phyloP scores from a whole-genome alignment of 148 eudicot species.

The Arbutus unedo region DNA sequence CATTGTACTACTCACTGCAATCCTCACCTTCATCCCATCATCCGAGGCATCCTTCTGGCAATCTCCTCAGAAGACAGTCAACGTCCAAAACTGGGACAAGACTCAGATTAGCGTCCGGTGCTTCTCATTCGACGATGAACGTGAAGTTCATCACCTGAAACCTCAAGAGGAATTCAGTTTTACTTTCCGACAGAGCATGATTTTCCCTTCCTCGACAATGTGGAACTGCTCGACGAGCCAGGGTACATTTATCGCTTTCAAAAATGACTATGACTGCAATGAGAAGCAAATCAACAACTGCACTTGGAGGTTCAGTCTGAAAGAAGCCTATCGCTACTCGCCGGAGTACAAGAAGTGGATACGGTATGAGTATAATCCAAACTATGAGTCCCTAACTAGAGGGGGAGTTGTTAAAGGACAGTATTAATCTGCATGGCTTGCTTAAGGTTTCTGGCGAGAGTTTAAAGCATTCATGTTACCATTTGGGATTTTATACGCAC shows the following conservation, averaged over 20 bases:
- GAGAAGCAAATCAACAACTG: neutral
- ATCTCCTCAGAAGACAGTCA: neutral
- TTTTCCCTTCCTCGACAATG: constrained; percentile 14
- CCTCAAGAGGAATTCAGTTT: neutral
- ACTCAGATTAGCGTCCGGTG: neutral
- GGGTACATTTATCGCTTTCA: neutral
- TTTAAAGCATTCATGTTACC: neutral
- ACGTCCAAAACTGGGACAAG: neutral
- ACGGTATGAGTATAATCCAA: neutral
- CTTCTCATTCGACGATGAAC: neutral
- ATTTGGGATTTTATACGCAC: neutral
- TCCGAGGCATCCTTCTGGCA: constrained; percentile 1
- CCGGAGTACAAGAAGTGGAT: neutral
- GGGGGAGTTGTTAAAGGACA: constrained; percentile 6
- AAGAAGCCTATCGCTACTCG: neutral
- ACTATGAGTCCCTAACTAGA: neutral
- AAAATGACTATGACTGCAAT: neutral
- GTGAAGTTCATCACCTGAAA: neutral
- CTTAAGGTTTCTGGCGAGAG: neutral
- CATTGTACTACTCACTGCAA: neutral
- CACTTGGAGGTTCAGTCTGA: constrained; percentile 1
- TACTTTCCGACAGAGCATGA: neutral
- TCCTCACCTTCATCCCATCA: neutral
- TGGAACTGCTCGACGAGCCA: constrained; percentile 9
- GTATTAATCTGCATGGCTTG: neutral